Evolutionary conservation across 495 filamentous ascomycete genomes (phyloP), one percentile per base, ranked within the genome.

Genomic region (Lepidopterella palustris): DNA sequence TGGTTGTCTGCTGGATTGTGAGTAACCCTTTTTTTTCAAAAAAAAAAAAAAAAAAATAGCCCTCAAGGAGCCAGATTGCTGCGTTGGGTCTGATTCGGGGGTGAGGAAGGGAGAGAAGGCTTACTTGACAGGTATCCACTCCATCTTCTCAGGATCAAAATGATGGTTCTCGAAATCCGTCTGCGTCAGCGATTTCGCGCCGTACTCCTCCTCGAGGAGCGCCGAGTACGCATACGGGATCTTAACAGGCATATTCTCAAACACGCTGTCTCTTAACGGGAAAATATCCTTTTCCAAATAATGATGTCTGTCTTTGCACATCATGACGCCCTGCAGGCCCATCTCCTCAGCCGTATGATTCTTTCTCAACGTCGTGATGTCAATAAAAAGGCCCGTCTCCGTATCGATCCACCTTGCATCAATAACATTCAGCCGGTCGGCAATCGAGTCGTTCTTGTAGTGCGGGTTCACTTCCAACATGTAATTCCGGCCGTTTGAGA

Each of bases 191-290:
- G 87, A 80, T 59, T 78, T 80, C 3, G 72, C 61, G 15, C 86
- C 83, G 64, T 96, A 96, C 72, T 96, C 90, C 47, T 85, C 83
- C 31, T 78, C 74, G 58, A 96, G 76, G 24, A 96, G 77, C 57
- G 80, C 76, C 11, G 87, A 80, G 70, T 90, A 95, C 26, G 80
- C 79, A 64, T 82, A 92, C 6, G 91, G 91, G 52, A 95, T 80
- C 67, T 82, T 82, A 13, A 89, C 90, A 11, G 81, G 78, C 21
- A 86, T 79, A 51, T 81, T 87, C 73, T 96, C 91, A 65, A 92
- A 96, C 59, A 79, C 75, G 57, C 85, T 89, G 48, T 87, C 82
- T 18, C 89, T 78, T 62, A 96, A 70, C 4, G 92, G 90, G 71
- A 84, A 96, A 31, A 97, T 81, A 63, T 95, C 84, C 29, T 75